Evolutionary conservation across 2,329 filamentous ascomycete genomes (phyloP).

Genomic region (Penicillium hordei): DNA sequence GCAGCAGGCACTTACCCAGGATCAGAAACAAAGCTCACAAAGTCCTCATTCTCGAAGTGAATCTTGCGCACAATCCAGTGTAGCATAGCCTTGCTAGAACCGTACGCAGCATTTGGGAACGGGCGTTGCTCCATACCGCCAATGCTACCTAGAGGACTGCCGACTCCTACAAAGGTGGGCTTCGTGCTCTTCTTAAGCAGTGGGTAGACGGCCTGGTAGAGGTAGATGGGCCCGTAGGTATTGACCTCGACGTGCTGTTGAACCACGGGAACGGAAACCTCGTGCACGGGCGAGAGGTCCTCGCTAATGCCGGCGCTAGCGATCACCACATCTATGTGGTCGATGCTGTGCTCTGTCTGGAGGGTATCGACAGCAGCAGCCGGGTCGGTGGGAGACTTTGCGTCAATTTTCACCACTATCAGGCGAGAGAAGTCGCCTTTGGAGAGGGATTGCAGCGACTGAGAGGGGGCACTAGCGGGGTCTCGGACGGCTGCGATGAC

Average conservation of each 20-base stretch:
- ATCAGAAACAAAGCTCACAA: neutral
- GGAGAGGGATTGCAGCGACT: conserved; percentile 30
- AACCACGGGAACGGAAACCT: conserved; percentile 20
- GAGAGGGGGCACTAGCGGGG: neutral
- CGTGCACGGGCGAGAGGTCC: conserved; percentile 16
- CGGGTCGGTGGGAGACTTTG: conserved; percentile 35
- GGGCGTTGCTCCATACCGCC: conserved; percentile 1
- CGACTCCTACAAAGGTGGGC: conserved; percentile 4
- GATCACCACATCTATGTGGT: conserved; percentile 52
- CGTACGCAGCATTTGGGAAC: conserved; percentile 10
- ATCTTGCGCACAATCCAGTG: neutral
- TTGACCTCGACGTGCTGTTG: conserved; percentile 36
- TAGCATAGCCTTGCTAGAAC: conserved; percentile 4
- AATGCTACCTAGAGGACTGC: conserved; percentile 3
- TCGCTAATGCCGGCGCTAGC: conserved; percentile 52
- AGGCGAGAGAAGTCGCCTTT: conserved; percentile 37
- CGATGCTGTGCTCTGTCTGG: conserved; percentile 34
- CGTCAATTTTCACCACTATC: conserved; percentile 48
- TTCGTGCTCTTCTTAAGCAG: conserved; percentile 3
- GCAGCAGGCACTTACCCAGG: neutral
- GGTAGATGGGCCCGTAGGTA: conserved; percentile 29
- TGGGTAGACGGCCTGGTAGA: conserved; percentile 3
- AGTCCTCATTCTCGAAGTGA: neutral
- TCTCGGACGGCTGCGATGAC: conserved; percentile 5
- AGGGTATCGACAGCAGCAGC: conserved; percentile 36